phyloP scores from a whole-genome alignment of 148 eudicot genomes.

The Rhododendron vialii region DNA sequence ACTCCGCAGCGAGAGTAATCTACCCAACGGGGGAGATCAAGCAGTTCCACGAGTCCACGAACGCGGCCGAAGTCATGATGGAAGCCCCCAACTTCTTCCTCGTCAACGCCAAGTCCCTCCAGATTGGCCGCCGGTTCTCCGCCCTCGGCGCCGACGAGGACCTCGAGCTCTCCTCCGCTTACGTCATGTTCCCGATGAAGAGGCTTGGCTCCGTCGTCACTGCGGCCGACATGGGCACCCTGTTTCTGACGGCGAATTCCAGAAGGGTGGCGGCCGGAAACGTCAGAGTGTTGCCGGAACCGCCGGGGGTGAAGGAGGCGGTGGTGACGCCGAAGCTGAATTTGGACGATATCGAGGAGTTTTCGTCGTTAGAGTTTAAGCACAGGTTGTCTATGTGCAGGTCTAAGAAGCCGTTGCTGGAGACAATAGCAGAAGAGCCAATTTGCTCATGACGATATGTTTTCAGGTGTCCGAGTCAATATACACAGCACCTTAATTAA shows the following conservation, averaged over 20 bases:
- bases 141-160: constrained; percentile 84
- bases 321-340: constrained; percentile 26
- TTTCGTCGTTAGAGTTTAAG: constrained; percentile 42
- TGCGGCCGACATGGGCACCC: constrained; percentile 64
- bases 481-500: too few species aligned
- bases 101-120: constrained; percentile 47
- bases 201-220: constrained; percentile 54
- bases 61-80: constrained; percentile 85
- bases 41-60: constrained; percentile 36
- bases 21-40: constrained; percentile 71
- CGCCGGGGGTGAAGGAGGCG: not conserved
- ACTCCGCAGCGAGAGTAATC: constrained; percentile 39
- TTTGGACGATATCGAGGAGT: constrained; percentile 52
- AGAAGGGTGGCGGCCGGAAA: constrained; percentile 24
- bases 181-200: constrained; percentile 70
- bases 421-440: constrained; percentile 88
- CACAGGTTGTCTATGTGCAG: constrained; percentile 53
- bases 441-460: constrained; percentile 2
- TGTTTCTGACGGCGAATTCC: constrained; percentile 57
- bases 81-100: constrained; percentile 63
- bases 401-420: constrained; percentile 84
- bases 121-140: constrained; percentile 49
- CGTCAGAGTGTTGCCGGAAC: constrained; percentile 57
- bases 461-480: too few species aligned
- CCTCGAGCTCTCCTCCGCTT: constrained; percentile 51